Evolutionary conservation across 257 asterid genomes (phyloP), one percentile per base, ranked within the genome.

Genomic region (Fraxinus americana): DNA sequence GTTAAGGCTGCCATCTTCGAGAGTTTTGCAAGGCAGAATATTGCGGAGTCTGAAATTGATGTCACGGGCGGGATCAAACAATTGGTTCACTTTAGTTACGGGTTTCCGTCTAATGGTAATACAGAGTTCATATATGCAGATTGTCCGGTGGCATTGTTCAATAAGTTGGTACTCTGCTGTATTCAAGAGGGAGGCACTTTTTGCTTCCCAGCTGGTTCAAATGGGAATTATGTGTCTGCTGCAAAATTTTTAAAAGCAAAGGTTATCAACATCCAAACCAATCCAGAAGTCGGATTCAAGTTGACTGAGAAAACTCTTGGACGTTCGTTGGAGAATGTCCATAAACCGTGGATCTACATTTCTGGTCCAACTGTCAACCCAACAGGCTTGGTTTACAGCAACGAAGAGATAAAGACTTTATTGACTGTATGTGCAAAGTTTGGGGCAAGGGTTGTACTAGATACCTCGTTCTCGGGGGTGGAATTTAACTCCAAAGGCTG

Each of bases 11-110:
- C 98, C 78, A 88, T 96, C 83, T 93, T 96, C 36, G 98, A 92
- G 90, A 96, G 99, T 82, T 96, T 96, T 82, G 97, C 96, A 21
- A 90, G 99, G 86, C 99, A 93, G 81, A 96, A 92, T 79, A 85
- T 90, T 81, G 77, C 92, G 23, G 99, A 96, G 79, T 78, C 98
- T 1, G 99, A 96, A 87, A 86, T 88, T 65, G 99, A 96, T 71
- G 90, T 96, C 45, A 85, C 97, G n/a, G 41, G 74, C 69, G 85
- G 96, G 74, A 88, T 96, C 52, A 88, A 81, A 70, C 89, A 89
- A 43, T 59, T 92, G 79, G 79, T 93, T 32, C 86, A 86, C 85
- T 80, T 85, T 78, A 88, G 78, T 83, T 96, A 88, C 5, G 97
- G 98, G 81, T 87, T 89, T 77, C 85, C 89, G 57, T 86, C 86